Conservation (phyloP, 371 early-diverging fungal species). For the Chytridium lagenaria region DNA sequence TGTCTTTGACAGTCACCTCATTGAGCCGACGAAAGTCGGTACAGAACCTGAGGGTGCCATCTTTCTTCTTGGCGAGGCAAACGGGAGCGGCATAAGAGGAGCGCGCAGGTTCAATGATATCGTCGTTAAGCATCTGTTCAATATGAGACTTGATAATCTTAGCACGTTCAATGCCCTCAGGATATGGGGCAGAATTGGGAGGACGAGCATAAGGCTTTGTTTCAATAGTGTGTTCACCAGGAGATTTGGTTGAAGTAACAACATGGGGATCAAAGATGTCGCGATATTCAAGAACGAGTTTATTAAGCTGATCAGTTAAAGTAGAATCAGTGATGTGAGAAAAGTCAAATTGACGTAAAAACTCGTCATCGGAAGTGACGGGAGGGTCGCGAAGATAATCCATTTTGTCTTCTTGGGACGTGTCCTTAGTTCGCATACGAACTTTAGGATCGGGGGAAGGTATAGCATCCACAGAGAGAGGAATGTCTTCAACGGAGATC, state of each 20-base stretch:
- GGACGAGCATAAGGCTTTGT: constrained; percentile 6
- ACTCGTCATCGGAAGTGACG: constrained; percentile 9
- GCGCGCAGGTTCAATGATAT: constrained; percentile 38
- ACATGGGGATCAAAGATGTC: background rate
- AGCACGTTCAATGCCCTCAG: constrained; percentile 24
- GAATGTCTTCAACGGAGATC: too few species aligned
- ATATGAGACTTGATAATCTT: constrained; percentile 16
- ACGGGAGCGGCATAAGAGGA: constrained; percentile 64
- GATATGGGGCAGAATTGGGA: constrained; percentile 19
- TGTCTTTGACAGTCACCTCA: constrained; percentile 31
- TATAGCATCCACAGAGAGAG: too few species aligned
- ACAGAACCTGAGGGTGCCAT: constrained; percentile 56
- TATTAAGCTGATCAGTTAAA: background rate
- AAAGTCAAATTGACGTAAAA: background rate
- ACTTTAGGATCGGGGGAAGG: too few species aligned
- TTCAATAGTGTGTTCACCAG: constrained; percentile 18
- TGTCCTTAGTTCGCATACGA: constrained; percentile 48
- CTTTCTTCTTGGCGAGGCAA: constrained; percentile 64
- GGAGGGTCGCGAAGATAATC: constrained; percentile 16
- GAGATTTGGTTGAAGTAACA: constrained; percentile 3
- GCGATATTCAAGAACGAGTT: background rate
- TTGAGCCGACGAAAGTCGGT: constrained; percentile 34
- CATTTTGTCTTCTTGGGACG: constrained; percentile 46
- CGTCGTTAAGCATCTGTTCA: constrained; percentile 20
- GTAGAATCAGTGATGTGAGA: constrained; percentile 4